A percentile compares a stretch with the other conserved stretches of the same genome.
Evolutionary conservation across 345 rosid genomes (phyloP).

Genomic region (Isatis tinctoria): DNA sequence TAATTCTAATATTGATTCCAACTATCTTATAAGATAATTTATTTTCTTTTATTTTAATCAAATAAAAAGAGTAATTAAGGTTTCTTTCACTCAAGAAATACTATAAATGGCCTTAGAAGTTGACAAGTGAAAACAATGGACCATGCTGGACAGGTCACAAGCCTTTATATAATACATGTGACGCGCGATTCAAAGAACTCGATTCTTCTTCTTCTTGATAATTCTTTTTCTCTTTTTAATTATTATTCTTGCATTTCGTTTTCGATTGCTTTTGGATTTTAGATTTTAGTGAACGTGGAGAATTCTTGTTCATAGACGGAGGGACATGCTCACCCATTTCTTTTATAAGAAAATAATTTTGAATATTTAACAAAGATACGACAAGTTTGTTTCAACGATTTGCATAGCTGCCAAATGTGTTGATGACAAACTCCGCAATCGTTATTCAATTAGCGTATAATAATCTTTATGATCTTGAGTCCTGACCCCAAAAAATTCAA

Average conservation of each 20-base stretch:
- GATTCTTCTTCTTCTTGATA: constrained; percentile 35
- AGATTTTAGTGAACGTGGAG: constrained; percentile 40
- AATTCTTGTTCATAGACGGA: constrained; percentile 12
- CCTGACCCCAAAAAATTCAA: background rate
- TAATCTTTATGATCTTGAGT: background rate
- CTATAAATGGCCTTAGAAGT: constrained; percentile 23
- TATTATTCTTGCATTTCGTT: constrained; percentile 19
- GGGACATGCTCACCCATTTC: background rate
- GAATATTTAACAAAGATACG: constrained; percentile 11
- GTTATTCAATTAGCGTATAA: background rate
- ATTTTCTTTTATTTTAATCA: background rate
- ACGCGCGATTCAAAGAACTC: constrained; percentile 25
- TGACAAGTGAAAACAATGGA: constrained; percentile 33
- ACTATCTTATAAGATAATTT: background rate
- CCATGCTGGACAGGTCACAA: constrained; percentile 26
- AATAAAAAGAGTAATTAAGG: background rate
- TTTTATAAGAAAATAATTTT: constrained; percentile 2
- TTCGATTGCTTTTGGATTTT: constrained; percentile 22
- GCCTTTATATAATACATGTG: constrained; percentile 12
- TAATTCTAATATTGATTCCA: background rate
- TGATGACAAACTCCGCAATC: background rate
- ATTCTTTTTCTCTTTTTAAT: background rate
- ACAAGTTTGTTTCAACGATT: constrained; percentile 28
- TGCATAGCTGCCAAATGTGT: constrained; percentile 2
- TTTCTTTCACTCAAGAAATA: constrained; percentile 58